A percentile compares a stretch with the other conserved stretches of the same genome.
Evolutionary conservation across 2,329 filamentous ascomycete species (phyloP).

Genomic region (Tympanopsis confertula): DNA sequence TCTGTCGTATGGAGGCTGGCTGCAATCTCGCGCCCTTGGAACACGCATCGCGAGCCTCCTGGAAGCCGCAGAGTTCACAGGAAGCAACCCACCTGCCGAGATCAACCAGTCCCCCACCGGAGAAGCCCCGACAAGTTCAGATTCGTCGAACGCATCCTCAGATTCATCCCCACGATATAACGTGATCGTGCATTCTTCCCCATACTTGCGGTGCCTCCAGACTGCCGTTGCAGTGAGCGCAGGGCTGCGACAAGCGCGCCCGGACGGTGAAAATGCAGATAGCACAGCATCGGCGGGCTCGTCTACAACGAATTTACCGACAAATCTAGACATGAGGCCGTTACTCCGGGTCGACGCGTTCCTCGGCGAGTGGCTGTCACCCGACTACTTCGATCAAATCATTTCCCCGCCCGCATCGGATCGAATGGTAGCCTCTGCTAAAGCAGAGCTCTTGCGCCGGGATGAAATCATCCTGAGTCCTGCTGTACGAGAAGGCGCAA

Average conservation of each 20-base stretch:
- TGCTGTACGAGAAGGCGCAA: no score
- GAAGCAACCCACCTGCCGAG: no score
- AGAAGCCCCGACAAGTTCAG: no score
- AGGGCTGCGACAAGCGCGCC: conserved; percentile 63
- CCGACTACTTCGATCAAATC: conserved; percentile 86
- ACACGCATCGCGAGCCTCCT: conserved; percentile 69
- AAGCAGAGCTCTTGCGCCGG: conserved; percentile 70
- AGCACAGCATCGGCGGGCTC: neutral
- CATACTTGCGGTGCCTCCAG: conserved; percentile 84
- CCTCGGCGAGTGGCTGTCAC: conserved; percentile 87
- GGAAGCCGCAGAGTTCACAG: no score
- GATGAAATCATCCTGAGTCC: neutral
- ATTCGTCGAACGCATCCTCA: neutral
- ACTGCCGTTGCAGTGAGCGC: conserved; percentile 81
- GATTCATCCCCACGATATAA: neutral
- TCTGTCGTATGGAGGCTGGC: conserved; percentile 87
- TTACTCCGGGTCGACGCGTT: conserved; percentile 80
- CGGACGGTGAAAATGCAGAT: neutral
- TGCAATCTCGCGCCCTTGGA: conserved; percentile 72
- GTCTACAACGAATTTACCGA: no score
- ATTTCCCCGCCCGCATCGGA: conserved; percentile 76
- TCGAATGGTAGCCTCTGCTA: conserved; percentile 80
- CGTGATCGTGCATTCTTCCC: conserved; percentile 86
- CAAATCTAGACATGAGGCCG: no score
- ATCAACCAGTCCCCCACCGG: neutral